Percentiles rank a stretch among this genome's conserved stretches.
These are phyloP conservation scores for Gnetum montanum DNA, from an alignment of 75 land plant genomes.

Conservation along the genomic window DNA sequence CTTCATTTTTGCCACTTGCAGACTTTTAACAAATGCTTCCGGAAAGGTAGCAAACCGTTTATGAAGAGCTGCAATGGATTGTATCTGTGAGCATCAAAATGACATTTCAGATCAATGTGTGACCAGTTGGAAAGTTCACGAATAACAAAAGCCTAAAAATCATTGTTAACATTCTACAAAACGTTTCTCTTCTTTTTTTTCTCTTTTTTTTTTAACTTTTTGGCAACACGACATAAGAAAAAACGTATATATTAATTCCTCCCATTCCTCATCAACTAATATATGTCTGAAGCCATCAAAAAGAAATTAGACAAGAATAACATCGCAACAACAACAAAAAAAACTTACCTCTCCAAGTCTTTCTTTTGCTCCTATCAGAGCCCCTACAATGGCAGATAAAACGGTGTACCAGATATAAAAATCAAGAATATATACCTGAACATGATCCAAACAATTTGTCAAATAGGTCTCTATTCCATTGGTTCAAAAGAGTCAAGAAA, in stretches of 20 bases:
- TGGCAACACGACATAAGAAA: no score
- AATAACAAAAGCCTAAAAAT: no score
- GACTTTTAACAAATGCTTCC: conserved; percentile 58
- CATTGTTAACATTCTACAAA: no score
- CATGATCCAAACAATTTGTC: neutral
- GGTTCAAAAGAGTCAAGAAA: neutral
- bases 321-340: neutral
- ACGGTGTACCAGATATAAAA: conserved; percentile 77
- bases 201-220: no score
- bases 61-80: conserved; percentile 78
- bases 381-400: conserved; percentile 74
- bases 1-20: conserved; percentile 16
- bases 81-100: conserved; percentile 80
- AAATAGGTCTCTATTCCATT: neutral
- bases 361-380: conserved; percentile 75
- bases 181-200: no score
- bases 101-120: no score
- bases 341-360: conserved; percentile 85
- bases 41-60: conserved; percentile 73
- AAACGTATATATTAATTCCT: no score
- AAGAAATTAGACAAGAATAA: no score
- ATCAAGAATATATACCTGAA: conserved; percentile 86
- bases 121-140: no score
- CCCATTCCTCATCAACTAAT: no score
- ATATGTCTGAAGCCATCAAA: no score